phyloP scores from a whole-genome alignment of 257 asterid genomes.

The Nicotiana obtusifolia region DNA sequence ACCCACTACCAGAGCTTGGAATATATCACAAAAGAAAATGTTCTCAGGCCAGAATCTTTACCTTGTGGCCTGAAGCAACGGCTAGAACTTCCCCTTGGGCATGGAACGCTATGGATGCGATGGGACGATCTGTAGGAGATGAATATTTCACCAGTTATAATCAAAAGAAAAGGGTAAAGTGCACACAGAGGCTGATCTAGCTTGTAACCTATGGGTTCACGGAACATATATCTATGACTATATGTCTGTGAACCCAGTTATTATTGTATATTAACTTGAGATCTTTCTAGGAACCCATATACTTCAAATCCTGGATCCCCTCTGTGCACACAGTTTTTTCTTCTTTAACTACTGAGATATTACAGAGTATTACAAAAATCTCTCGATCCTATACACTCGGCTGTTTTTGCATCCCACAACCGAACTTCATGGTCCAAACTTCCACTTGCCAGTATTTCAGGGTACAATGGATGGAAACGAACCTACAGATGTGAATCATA shows the following conservation, averaged over 20 bases:
- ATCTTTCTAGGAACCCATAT: no score
- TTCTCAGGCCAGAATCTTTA: conserved; percentile 22
- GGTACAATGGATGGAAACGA: conserved; percentile 84
- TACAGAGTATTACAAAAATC: conserved; percentile 66
- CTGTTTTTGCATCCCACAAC: conserved; percentile 80
- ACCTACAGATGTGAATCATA: conserved; percentile 54
- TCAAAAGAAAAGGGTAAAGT: conserved; percentile 4
- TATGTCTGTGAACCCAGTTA: no score
- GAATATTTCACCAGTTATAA: conserved; percentile 16
- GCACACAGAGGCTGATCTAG: not conserved
- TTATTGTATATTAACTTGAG: no score
- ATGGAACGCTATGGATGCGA: conserved; percentile 96
- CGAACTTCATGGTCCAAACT: conserved; percentile 98
- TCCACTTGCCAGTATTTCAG: conserved; percentile 93
- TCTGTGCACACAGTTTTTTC: not conserved
- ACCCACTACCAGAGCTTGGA: conserved; percentile 10
- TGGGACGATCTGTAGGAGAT: conserved; percentile 72
- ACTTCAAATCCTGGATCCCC: no score
- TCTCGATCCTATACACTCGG: conserved; percentile 83
- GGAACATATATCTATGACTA: no score
- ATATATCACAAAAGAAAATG: not conserved
- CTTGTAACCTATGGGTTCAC: no score
- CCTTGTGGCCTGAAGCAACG: conserved; percentile 99
- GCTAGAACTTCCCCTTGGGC: conserved; percentile 94
- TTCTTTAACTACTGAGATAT: conserved; percentile 1